Evolutionary conservation across 192 early-diverging fungal species (phyloP).

Genomic region (Linnemannia hyalina): DNA sequence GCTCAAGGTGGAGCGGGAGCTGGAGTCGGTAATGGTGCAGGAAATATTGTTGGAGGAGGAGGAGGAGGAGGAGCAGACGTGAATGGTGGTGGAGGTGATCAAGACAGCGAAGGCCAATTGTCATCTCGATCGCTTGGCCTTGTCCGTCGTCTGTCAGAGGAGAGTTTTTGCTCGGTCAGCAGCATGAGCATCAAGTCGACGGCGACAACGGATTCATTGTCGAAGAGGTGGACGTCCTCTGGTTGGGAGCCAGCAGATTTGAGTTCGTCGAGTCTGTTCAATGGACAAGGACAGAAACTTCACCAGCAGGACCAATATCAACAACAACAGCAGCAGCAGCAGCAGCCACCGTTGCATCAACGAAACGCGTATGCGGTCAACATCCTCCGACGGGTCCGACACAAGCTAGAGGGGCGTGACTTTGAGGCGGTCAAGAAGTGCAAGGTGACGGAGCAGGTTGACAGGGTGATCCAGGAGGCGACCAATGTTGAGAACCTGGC

Average conservation of each 20-base stretch:
- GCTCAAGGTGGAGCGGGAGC: slow-evolving; percentile 15
- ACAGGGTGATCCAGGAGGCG: slow-evolving; percentile 75
- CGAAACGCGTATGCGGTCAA: slow-evolving; percentile 73
- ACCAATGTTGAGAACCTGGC: slow-evolving; percentile 74
- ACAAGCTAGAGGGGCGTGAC: slow-evolving; percentile 78
- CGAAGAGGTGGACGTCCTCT: slow-evolving; percentile 3
- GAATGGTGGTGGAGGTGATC: slow-evolving; percentile 2
- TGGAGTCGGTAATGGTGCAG: slow-evolving; percentile 1
- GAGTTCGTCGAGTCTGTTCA: not conserved
- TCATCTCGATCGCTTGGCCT: slow-evolving; percentile 4
- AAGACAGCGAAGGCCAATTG: slow-evolving; percentile 8
- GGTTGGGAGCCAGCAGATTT: slow-evolving; percentile 21
- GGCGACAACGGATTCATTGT: slow-evolving; percentile 10
- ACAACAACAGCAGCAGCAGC: not conserved
- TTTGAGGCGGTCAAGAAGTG: slow-evolving; percentile 62
- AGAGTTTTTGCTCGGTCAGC: slow-evolving; percentile 28
- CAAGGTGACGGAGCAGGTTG: slow-evolving; percentile 76
- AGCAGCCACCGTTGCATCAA: slow-evolving; percentile 40
- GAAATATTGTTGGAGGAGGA: not conserved
- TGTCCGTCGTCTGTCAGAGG: slow-evolving; percentile 18
- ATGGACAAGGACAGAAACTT: slow-evolving; percentile 4
- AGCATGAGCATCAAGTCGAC: slow-evolving; percentile 26
- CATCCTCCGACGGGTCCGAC: slow-evolving; percentile 71
- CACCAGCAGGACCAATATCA: slow-evolving; percentile 3
- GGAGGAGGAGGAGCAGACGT: slow-evolving; percentile 9